Evolutionary conservation across 441 rosid genomes (phyloP).

Genomic region (Adansonia madagascariensis): DNA sequence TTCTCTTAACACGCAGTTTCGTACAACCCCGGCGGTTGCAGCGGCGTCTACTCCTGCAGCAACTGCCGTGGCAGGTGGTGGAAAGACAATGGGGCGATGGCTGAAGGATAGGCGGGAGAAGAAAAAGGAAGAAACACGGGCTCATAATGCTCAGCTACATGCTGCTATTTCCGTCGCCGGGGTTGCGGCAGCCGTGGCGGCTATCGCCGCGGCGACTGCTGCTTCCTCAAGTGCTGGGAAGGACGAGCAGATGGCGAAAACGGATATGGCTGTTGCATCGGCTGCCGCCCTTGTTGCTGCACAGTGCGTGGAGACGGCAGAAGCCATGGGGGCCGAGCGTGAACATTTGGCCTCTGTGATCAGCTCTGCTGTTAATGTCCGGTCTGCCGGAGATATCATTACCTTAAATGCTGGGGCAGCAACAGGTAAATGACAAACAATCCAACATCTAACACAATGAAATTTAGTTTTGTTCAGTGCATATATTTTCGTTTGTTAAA

Average conservation of each 20-base stretch:
- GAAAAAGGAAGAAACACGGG: slow-evolving; percentile 68
- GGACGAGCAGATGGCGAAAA: slow-evolving; percentile 80
- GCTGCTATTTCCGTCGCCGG: slow-evolving; percentile 86
- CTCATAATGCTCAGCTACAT: slow-evolving; percentile 87
- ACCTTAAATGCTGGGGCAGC: slow-evolving; percentile 93
- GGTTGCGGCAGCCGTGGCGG: slow-evolving; percentile 87
- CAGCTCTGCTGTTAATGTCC: slow-evolving; percentile 77
- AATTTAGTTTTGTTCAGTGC: not conserved
- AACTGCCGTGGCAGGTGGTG: slow-evolving; percentile 47
- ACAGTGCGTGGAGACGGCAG: slow-evolving; percentile 91
- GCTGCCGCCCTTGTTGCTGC: slow-evolving; percentile 92
- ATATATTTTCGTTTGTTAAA: not conserved
- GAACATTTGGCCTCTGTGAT: slow-evolving; percentile 76
- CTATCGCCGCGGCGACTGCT: slow-evolving; percentile 81
- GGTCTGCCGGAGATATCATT: slow-evolving; percentile 79
- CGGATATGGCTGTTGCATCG: slow-evolving; percentile 83
- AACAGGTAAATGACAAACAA: slow-evolving; percentile 44
- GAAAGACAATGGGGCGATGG: slow-evolving; percentile 89
- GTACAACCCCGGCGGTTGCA: slow-evolving; percentile 34
- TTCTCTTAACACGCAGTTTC: slow-evolving; percentile 41
- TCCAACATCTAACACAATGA: not conserved
- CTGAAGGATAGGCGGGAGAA: slow-evolving; percentile 82
- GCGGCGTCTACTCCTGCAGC: slow-evolving; percentile 34
- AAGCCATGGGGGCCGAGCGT: slow-evolving; percentile 84
- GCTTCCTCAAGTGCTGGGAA: slow-evolving; percentile 65